Percentiles rank a stretch among this genome's conserved stretches.
phyloP scores from a whole-genome alignment of 306 rosid genomes.

The Lathyrus aphaca region DNA sequence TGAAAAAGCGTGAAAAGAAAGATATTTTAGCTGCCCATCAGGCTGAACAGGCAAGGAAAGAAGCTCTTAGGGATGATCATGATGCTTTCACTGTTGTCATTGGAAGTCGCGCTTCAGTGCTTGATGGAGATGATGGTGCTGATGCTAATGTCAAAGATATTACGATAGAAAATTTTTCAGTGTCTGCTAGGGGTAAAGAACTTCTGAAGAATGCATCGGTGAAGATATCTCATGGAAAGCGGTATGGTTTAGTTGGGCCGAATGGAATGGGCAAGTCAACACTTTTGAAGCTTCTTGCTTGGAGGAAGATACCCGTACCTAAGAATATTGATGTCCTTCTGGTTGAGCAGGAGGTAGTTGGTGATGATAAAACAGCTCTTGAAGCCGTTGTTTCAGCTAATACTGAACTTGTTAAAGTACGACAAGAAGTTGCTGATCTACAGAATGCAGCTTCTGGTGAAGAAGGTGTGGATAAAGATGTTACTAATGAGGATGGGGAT shows the following conservation, averaged over 20 bases:
- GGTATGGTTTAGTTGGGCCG: constrained; percentile 76
- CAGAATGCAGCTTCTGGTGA: constrained; percentile 50
- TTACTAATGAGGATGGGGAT: constrained; percentile 45
- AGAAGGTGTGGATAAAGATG: neutral
- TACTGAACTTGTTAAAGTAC: constrained; percentile 61
- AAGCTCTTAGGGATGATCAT: constrained; percentile 30
- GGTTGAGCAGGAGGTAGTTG: constrained; percentile 81
- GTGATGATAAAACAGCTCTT: constrained; percentile 70
- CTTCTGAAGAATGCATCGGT: constrained; percentile 31
- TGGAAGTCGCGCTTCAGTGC: constrained; percentile 29
- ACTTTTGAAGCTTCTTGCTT: constrained; percentile 78
- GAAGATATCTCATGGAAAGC: constrained; percentile 62
- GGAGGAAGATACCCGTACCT: constrained; percentile 87
- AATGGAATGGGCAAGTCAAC: constrained; percentile 83
- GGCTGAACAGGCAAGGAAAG: constrained; percentile 21
- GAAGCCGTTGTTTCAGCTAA: constrained; percentile 83
- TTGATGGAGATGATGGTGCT: constrained; percentile 27
- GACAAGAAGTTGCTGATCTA: constrained; percentile 63
- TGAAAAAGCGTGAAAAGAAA: constrained; percentile 32
- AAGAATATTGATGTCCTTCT: constrained; percentile 80
- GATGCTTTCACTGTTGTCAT: constrained; percentile 34
- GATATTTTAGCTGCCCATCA: constrained; percentile 27
- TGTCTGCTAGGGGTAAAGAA: constrained; percentile 31
- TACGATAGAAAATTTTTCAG: constrained; percentile 26
- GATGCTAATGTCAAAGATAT: constrained; percentile 33